Base-by-base conservation (phyloP, 202 grass and related monocot species). In the Digitaria exilis region DNA sequence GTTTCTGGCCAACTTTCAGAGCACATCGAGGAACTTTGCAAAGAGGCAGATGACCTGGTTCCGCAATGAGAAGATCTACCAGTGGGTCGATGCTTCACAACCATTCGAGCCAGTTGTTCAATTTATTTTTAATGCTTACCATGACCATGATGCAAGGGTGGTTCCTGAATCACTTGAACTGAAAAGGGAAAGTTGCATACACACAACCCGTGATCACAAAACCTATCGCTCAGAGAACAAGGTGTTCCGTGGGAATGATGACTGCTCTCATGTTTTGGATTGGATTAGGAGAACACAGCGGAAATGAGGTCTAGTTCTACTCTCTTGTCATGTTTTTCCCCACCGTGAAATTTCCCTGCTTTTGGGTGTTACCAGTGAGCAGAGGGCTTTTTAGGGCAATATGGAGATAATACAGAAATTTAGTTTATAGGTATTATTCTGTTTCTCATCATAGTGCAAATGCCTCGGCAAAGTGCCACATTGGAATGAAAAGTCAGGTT, bases 11-110 rank as follows among this genome's bases (percentile, higher is more conserved):
- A 88, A 84, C 65, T 93, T 95, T 79, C 92, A 98, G 79, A 84
- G 73, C 21, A 73, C 85, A 12, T 95, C 95, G 2, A 87, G 92
- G 71, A 98, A 98, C 77, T 98, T 93, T 75, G 87, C 95, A 66
- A 98, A 93, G 88, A 91, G 92, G 83, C 95, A 95, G 75, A 79
- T 93, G 45, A 91, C 90, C 48, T 98, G 92, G 95, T 94, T 93
- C 73, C 82, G 95, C 52, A 98, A 93, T 4, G 92, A 98, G 79
- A 89, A 55, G 42, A 91, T 92, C 39, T 98, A 95, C 74, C 69
- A 82, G 30, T 98, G 95, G 95, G 60, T 98, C 12, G 86, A 98
- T 34, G 84, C 84, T 11, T 95, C 88, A 1, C 73, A 78, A 64
- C 91, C 87, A 55, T 93, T 95, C 34, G 90, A 98, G 37, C 67